Evolutionary conservation across 2,329 filamentous ascomycete species (phyloP), one percentile per base, ranked within the genome.

Genomic region (Aspergillaceae sp.): DNA sequence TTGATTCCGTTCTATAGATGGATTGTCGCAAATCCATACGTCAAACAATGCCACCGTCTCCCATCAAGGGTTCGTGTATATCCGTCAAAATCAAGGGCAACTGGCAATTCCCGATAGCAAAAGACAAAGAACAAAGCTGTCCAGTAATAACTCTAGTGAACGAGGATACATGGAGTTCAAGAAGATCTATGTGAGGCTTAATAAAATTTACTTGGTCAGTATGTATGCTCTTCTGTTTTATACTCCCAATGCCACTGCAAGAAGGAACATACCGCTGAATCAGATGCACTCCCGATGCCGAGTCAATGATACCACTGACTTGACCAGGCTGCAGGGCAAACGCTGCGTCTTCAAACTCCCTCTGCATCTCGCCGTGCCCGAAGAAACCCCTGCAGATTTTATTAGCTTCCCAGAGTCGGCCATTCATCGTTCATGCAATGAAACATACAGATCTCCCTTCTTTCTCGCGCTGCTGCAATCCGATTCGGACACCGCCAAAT

Each of bases 381-480:
- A 98, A 98, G 69, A 90, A 95, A 19, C 92, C 92, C 52, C 80
- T 84, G 19, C 19, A 36, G 11, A 45, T 32, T 40, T 28, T 41
- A 44, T 58, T 48, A 60, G 57, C 32, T 29, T 42, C 42, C 6
- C 3, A 29, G 5, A 46, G 37, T 41, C 35, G 35, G 43, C 7
- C 19, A 34, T 42, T 52, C 29, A 45, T 36, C 30, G 41, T n/a
- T 1, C 4, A 36, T 26, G 27, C 27, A 7, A 40, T 29, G n/a
- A 29, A 40, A 76, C 79, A 65, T 69, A 84, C 72, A 98, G 73
- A 65, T 98, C 92, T 47, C 92, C 92, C 55, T 83, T 81, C 78
- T 97, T 98, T 58, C 89, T 81, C 29, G 92, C 90, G 58, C 89
- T 96, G 68, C 87, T 94, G 73, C 91, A 97, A 71, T 98, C 92